Evolutionary conservation across 306 rosid species (phyloP).

Genomic region (Ammopiptanthus mongolicus): DNA sequence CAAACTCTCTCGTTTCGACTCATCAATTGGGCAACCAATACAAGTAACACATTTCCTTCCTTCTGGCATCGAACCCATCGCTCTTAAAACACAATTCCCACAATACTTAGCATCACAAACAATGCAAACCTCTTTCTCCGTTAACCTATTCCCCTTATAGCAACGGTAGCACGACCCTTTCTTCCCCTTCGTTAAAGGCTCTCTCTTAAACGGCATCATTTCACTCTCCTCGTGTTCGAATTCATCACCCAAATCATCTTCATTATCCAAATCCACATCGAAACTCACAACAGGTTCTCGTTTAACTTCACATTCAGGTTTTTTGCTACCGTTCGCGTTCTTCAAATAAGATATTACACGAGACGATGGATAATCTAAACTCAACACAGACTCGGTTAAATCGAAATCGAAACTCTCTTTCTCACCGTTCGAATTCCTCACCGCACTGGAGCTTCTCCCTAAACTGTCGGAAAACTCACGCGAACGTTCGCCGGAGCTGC

Average conservation of each 20-base stretch:
- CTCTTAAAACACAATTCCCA: conserved; percentile 81
- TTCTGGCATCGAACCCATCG: conserved; percentile 99
- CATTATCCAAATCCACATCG: conserved; percentile 47
- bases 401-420: conserved; percentile 70
- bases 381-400: conserved; percentile 64
- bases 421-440: conserved; percentile 44
- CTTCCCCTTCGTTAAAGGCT: conserved; percentile 58
- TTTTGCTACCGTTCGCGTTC: conserved; percentile 31
- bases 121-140: conserved; percentile 88
- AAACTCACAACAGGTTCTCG: conserved; percentile 41
- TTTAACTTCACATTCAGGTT: conserved; percentile 32
- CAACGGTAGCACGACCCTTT: conserved; percentile 84
- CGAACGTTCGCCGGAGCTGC: conserved; percentile 61
- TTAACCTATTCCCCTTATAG: conserved; percentile 75
- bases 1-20: conserved; percentile 64
- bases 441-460: conserved; percentile 31
- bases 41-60: conserved; percentile 94
- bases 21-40: conserved; percentile 77
- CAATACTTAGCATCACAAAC: conserved; percentile 96
- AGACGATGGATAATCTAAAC: conserved; percentile 73
- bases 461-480: conserved; percentile 48
- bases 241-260: conserved; percentile 42
- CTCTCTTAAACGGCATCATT: conserved; percentile 35
- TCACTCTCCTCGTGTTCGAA: conserved; percentile 40
- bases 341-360: conserved; percentile 55